Evolutionary conservation across 352 stramenopile genomes (phyloP), one percentile per base, ranked within the genome.

Genomic region (Globisporangium camurandrum): DNA sequence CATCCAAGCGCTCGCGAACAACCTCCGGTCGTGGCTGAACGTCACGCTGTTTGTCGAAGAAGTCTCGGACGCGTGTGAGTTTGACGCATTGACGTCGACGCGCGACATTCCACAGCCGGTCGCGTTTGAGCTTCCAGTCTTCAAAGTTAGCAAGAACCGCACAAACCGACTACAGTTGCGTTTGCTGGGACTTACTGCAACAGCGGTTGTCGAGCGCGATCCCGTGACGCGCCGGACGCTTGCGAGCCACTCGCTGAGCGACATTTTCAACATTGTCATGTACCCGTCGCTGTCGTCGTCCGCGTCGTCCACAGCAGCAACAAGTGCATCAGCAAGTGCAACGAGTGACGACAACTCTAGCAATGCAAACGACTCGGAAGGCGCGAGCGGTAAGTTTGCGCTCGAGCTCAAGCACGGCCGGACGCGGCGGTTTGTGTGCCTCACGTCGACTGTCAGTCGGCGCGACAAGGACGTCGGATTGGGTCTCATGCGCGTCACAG

Each of bases 231-330:
- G 80, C 46, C 71, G 78, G 34, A 93, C 81, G 24, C 50, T 89
- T 9, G 72, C 74, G 9, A 84, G 57, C 12, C 70, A 88, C 46
- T 64, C 66, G 14, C 51, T 94, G 2, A 88, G 75, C 40, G 84
- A 94, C 46, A 77, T 94, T 9, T 94, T 89, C 59, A 94, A 92
- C 42, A 67, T 91, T 23, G 80, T 92, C 17, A 86, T 94, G 59
- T 94, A 91, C 39, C 77, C 83, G n/a, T 80, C 80, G 3, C 56
- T 92, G 16, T 92, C 80, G 24, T 76, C 80, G 30, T 78, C 40
- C 4, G 30, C 30, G 9, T 89, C 80, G 24, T 76, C 80, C 27
- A 76, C 40, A 4, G 40, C 20, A 23, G 28, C 40, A 4, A 23
- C n/a, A 33, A 14, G 20, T 40, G 59, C 70, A 46, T 68, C 88